Evolutionary conservation across 768 basidiomycete genomes (phyloP), one percentile per base, ranked within the genome.

Genomic region (Tephrocybe sp.): DNA sequence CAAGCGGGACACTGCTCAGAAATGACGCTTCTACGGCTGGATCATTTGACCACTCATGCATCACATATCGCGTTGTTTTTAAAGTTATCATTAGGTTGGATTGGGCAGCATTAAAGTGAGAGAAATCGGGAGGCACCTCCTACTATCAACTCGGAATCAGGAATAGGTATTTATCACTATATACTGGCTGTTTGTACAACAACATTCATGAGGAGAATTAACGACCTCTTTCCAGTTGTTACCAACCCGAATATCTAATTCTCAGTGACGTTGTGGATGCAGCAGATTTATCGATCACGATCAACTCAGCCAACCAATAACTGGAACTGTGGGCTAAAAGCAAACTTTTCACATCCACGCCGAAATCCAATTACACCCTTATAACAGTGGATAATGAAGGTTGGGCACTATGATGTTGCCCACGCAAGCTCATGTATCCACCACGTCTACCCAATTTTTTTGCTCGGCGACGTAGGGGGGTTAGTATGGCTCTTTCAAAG

Each of bases 1-100:
- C 74, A 86, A 79, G 74, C 79, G 76, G 61, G 74, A 79, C 66
- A 48, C 68, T 10, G 60, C 67, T 53, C 55, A 49, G 60, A 72
- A 67, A 58, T 74, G 60, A 68, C 56, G 35, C 10, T 49, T 55
- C 17, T 54, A 51, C 47, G 33, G 42, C 39, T 58, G 58, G 57
- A 48, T 61, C 45, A 52, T 53, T 42, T 30, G 33, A 31, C 13
- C 26, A 45, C 32, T 16, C 32, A 17, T 45, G 2, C 19, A 11
- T 47, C 12, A 12, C 39, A 9, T 22, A 32, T 23, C 20, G 16
- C 14, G 33, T 31, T 32, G n/a, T 3, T 2, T 10, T 14, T 32
- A 19, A 32, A 13, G n/a, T 35, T 11, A 23, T 22, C 16, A 16
- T 19, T 8, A 5, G 19, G 17, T 13, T 26, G 1, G 32, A 14